These are phyloP conservation scores for Ambrosiella cleistominuta DNA, from an alignment of 2,329 filamentous ascomycete genomes.

Conservation along the genomic window DNA sequence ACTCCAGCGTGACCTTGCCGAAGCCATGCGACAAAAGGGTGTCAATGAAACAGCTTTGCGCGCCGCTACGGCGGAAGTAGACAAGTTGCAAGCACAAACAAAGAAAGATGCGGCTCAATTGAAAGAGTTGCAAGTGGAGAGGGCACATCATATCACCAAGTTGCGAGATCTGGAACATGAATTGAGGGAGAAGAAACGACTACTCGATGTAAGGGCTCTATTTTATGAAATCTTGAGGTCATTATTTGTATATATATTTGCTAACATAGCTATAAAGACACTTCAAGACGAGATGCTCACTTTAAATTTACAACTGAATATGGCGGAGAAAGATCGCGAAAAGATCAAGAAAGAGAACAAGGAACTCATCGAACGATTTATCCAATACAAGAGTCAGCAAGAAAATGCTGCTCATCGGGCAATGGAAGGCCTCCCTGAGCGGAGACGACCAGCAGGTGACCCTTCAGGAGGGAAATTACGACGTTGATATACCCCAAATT, in stretches of 20 bases:
- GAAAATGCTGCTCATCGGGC: slow-evolving; percentile 29
- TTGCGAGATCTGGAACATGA: slow-evolving; percentile 74
- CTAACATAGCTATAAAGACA: slow-evolving; percentile 28
- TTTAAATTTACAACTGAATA: slow-evolving; percentile 70
- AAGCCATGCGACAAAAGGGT: slow-evolving; percentile 57
- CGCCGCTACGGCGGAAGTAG: slow-evolving; percentile 44
- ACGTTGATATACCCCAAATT: no score
- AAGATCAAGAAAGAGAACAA: slow-evolving; percentile 68
- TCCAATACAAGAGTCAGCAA: slow-evolving; percentile 72
- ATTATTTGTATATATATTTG: background rate
- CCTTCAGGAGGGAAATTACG: background rate
- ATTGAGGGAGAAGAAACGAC: slow-evolving; percentile 61
- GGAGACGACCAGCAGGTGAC: slow-evolving; percentile 47
- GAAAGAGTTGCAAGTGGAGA: slow-evolving; percentile 42
- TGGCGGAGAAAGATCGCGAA: slow-evolving; percentile 60
- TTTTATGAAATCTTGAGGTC: background rate
- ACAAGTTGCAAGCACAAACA: slow-evolving; percentile 40
- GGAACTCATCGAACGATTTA: slow-evolving; percentile 79
- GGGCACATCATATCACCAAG: slow-evolving; percentile 42
- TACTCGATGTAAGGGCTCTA: slow-evolving; percentile 44
- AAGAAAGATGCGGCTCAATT: slow-evolving; percentile 45
- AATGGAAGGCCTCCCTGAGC: slow-evolving; percentile 16
- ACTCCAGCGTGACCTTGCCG: slow-evolving; percentile 52
- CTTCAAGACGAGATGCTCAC: slow-evolving; percentile 88
- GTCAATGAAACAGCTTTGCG: slow-evolving; percentile 48